Evolutionary conservation across 805 yeast genomes (phyloP).

Genomic region (Metschnikowia lochheadii): DNA sequence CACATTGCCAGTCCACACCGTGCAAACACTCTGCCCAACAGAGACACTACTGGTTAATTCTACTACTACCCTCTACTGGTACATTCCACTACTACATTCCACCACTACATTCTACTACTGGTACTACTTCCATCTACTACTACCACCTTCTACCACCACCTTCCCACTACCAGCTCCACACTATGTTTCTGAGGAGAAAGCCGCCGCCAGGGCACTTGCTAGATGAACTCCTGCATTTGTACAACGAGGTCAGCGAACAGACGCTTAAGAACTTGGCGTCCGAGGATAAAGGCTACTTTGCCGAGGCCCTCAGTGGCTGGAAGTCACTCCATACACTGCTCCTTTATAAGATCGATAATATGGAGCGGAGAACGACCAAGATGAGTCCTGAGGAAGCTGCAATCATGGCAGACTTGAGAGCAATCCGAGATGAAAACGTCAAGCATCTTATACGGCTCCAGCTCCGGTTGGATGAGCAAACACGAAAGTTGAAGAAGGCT

Average conservation of each 20-base stretch:
- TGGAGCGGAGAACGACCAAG: conserved; percentile 38
- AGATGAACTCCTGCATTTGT: conserved; percentile 56
- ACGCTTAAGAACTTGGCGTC: conserved; percentile 53
- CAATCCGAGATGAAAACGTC: conserved; percentile 40
- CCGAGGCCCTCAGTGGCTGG: conserved; percentile 69
- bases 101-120: no score
- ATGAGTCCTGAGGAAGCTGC: conserved; percentile 15
- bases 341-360: conserved; percentile 52
- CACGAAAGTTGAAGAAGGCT: conserved; percentile 10
- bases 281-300: conserved; percentile 51
- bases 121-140: no score
- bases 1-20: no score
- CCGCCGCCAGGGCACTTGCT: conserved; percentile 50
- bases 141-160: no score
- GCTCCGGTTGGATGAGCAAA: conserved; percentile 34
- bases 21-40: no score
- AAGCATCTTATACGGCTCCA: conserved; percentile 40
- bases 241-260: conserved; percentile 57
- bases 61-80: no score
- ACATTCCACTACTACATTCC: no score
- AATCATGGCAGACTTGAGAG: conserved; percentile 27
- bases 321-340: conserved; percentile 62
- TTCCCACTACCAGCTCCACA: no score
- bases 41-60: no score
- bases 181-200: conserved; percentile 52